These are phyloP conservation scores for Leccinum incarnatum DNA, from an alignment of 768 basidiomycete genomes.

Conservation along the genomic window DNA sequence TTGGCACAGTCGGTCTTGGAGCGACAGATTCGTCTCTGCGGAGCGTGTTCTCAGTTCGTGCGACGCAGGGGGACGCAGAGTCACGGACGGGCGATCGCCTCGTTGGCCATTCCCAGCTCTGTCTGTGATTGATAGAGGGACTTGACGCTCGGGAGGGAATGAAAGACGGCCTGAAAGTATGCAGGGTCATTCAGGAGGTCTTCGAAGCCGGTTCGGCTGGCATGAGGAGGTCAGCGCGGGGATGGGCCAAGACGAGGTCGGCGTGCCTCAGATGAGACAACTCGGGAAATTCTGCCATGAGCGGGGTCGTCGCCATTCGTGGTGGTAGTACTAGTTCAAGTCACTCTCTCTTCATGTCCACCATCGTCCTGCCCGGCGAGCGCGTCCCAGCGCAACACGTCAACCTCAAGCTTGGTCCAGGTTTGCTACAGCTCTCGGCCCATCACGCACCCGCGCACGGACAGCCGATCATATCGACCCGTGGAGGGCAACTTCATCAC, in stretches of 20 bases:
- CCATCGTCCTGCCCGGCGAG: conserved; percentile 81
- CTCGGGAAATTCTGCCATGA: conserved; percentile 68
- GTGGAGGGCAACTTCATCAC: conserved; percentile 67
- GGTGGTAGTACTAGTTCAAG: conserved; percentile 4
- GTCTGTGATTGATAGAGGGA: conserved; percentile 72
- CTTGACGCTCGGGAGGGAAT: conserved; percentile 73
- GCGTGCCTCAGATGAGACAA: conserved; percentile 69
- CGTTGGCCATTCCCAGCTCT: conserved; percentile 80
- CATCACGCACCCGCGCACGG: conserved; percentile 21
- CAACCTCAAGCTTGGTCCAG: conserved; percentile 86
- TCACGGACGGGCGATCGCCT: conserved; percentile 77
- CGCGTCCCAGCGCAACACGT: conserved; percentile 67
- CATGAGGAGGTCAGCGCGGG: conserved; percentile 10
- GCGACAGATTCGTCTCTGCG: conserved; percentile 69
- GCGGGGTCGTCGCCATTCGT: conserved; percentile 37
- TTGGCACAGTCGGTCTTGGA: conserved; percentile 73
- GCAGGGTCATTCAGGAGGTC: conserved; percentile 76
- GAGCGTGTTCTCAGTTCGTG: conserved; percentile 9
- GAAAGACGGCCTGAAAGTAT: conserved; percentile 87
- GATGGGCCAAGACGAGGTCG: conserved; percentile 3
- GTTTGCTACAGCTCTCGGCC: conserved; percentile 53
- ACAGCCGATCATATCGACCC: conserved; percentile 51
- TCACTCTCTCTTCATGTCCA: conserved; percentile 39
- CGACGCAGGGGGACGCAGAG: neutral
- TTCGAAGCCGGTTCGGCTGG: conserved; percentile 88